Evolutionary conservation across 345 rosid genomes (phyloP), one percentile per base, ranked within the genome.

Genomic region (Sonneratia caseolaris): DNA sequence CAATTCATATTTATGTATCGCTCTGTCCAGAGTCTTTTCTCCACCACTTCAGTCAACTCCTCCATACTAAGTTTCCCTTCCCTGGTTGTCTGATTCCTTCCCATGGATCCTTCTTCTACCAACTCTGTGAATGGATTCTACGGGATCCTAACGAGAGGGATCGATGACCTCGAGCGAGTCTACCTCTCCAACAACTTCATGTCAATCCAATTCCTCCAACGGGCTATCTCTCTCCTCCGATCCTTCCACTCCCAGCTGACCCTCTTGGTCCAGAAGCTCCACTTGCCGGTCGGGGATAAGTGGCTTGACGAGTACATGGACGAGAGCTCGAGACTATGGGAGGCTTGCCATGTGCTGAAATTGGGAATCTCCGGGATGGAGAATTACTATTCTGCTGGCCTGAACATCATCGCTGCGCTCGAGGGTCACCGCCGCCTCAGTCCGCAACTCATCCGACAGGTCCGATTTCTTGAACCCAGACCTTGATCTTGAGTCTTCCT

Each of bases 271-370:
- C 97, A 91, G 71, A 88, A 85, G 73, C 98, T 94, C 64, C 93
- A 89, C 37, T 81, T 94, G 22, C 96, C 98, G 21, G 95, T 85
- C 56, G 98, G 97, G 1, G 98, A 91, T 61, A 94, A 90, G 80
- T 94, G 97, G 98, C 93, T 94, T 2, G 96, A 94, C 68, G 98
- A 94, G 70, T 94, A 91, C 86, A 91, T 94, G 98, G 97, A 94
- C 78, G 98, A 94, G 74, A 94, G 96, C 40, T 90, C 97, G 51
- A 88, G 86, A 74, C 92, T 91, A 2, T 91, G 97, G 98, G 97
- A 94, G 45, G 97, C 90, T 7, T 92, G 92, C 67, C 97, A 86
- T 76, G 89, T 95, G 70, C 84, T 95, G 73, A 95, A 95, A 80
- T 81, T 90, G 13, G 94, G 93, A 61, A 78, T 92, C 57, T 86